Base-by-base conservation (phyloP, 805 yeast genomes). In the Kodamaea jinghongensis region DNA sequence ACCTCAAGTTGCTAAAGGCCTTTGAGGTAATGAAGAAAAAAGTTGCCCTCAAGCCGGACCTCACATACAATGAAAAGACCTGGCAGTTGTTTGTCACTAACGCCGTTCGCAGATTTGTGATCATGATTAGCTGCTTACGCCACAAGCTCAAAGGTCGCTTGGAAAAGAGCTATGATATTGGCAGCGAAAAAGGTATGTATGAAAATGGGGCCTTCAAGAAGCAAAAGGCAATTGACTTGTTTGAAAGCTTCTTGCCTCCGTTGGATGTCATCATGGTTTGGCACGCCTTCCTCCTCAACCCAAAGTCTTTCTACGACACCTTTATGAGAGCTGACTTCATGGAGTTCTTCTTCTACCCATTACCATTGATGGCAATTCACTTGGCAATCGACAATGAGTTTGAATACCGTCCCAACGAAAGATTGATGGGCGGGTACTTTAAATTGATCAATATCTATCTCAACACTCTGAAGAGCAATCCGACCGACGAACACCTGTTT, bases 1-100 rank as follows among this genome's bases (percentile, higher is more conserved):
- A 56, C 39, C 47, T 58, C 31, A 56, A 53, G 43, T 38, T 58
- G 23, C 36, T 56, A 15, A 45, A 43, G 28, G 51, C 58, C 8
- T 55, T 58, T 36, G 41, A 29, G 13, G 48, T 36, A 2, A 42
- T 55, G 41, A 52, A 56, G 33, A 12, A 33, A 13, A 26, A 31
- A 7, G 33, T 55, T 5, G 33, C 32, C 29, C 32, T 33, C 15
- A 17, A 32, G 6, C 10, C 25, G 13, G 40, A 41, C 17, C 38
- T n/a, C 9, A 17, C 23, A 6, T n/a, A 34, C 20, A 36, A 27
- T 17, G 36, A 39, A 28, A 50, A 49, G 31, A 12, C 14, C 2
- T 59, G 63, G 63, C 48, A 55, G 29, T 45, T 46, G 12, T 58
- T 48, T 37, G 42, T 57, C 7, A 49, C 59, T 3, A 36, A 43